These are phyloP conservation scores for Diaporthe capsici DNA, from an alignment of 2,329 filamentous ascomycete genomes.

Conservation along the genomic window DNA sequence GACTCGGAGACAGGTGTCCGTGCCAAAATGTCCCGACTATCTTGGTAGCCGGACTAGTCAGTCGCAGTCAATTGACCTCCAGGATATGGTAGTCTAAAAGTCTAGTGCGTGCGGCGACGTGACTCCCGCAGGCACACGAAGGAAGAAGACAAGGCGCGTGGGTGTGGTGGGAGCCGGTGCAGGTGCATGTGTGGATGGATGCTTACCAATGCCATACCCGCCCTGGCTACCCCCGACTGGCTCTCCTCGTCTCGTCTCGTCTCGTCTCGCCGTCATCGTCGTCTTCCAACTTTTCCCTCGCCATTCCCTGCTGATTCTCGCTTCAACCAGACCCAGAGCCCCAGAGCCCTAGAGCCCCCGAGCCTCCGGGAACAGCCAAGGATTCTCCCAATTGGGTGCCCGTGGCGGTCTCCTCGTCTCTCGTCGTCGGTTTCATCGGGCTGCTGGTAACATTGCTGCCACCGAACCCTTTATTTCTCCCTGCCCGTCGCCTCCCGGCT, in stretches of 20 bases:
- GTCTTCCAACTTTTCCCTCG: slow-evolving; percentile 30
- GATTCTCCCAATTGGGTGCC: slow-evolving; percentile 3
- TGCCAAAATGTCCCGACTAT: not conserved
- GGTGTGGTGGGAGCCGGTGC: not conserved
- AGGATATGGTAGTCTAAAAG: not conserved
- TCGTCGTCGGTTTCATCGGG: slow-evolving; percentile 30
- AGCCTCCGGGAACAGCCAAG: slow-evolving; percentile 19
- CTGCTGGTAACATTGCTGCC: slow-evolving; percentile 25
- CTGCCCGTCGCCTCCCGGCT: slow-evolving; percentile 8
- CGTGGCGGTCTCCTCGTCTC: slow-evolving; percentile 14
- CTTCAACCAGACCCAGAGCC: slow-evolving; percentile 23
- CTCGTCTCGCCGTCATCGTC: slow-evolving; percentile 25
- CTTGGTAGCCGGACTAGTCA: not conserved
- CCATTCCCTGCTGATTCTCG: slow-evolving; percentile 6
- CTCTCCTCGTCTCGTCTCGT: slow-evolving; percentile 5
- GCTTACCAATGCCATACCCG: slow-evolving; percentile 18
- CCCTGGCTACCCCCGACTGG: slow-evolving; percentile 5
- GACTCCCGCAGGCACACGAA: not conserved
- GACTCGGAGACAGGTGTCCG: slow-evolving; percentile 7
- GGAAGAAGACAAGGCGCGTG: not conserved
- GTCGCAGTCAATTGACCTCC: not conserved
- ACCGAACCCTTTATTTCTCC: slow-evolving; percentile 8
- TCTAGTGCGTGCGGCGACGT: not conserved
- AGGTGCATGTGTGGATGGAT: slow-evolving; percentile 1
- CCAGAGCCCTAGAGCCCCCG: slow-evolving; percentile 15